phyloP scores from a whole-genome alignment of 164 flowering plant genomes.

The Stephania cephalantha region DNA sequence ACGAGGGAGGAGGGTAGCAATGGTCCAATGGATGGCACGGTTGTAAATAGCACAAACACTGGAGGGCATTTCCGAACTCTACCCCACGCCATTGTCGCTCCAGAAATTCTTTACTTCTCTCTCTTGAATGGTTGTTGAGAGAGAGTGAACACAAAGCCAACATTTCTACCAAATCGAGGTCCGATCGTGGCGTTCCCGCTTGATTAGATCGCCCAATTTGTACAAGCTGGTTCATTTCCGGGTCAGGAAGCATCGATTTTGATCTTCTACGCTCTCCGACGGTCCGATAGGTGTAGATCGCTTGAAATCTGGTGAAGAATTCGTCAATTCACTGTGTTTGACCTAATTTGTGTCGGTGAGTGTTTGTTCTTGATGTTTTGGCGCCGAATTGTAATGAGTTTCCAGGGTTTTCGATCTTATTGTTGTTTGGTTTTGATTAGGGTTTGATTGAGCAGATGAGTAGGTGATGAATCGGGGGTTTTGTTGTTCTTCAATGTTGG shows the following conservation, averaged over 20 bases:
- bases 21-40: not conserved
- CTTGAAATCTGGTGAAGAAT: not conserved
- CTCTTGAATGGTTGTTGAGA: not conserved
- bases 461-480: not conserved
- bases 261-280: not conserved
- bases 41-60: not conserved
- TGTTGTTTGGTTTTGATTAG: not conserved
- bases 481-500: not conserved
- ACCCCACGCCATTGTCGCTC: not conserved
- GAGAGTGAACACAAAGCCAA: not conserved
- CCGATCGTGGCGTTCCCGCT: not conserved
- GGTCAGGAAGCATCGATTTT: not conserved
- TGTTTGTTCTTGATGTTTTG: not conserved
- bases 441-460: not conserved
- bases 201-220: not conserved
- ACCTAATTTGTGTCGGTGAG: not conserved
- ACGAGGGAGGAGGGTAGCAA: no score
- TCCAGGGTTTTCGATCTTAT: not conserved
- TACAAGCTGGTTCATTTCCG: not conserved
- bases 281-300: not conserved
- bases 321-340: not conserved
- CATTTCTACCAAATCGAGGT: not conserved
- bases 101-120: not conserved
- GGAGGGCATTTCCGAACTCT: not conserved
- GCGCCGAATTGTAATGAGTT: not conserved